These are phyloP conservation scores for Oropetium thomaeum DNA, from an alignment of 176 grass and related monocot genomes.

Conservation along the genomic window DNA sequence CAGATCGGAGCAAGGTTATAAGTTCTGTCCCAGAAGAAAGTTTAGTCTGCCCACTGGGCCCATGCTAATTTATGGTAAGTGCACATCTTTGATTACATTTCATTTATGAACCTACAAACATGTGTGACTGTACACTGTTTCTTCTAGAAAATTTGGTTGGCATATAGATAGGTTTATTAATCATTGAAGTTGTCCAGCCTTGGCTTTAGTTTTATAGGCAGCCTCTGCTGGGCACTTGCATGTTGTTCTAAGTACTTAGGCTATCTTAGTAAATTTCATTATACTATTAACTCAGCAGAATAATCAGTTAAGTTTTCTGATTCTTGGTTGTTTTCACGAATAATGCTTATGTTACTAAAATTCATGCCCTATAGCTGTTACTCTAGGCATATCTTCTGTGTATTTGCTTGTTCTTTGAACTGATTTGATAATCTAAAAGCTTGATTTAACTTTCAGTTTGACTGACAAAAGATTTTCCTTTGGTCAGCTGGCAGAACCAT, in stretches of 20 bases:
- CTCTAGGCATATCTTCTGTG: neutral
- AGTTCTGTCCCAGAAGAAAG: slow-evolving; percentile 22
- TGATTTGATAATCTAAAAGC: neutral
- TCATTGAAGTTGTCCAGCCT: neutral
- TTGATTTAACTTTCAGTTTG: neutral
- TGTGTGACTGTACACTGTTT: neutral
- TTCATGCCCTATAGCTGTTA: no score
- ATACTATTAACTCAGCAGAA: neutral
- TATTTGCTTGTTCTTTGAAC: neutral
- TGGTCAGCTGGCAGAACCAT: neutral
- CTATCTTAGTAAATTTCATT: neutral
- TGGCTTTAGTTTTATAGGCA: neutral
- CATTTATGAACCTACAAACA: neutral
- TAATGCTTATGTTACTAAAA: neutral
- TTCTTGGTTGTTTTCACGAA: neutral
- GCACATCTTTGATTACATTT: neutral
- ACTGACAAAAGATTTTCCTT: neutral
- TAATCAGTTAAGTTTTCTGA: neutral
- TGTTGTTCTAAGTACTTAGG: neutral
- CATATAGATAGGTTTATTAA: neutral
- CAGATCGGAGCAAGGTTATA: neutral
- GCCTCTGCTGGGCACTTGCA: neutral
- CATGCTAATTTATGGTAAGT: neutral
- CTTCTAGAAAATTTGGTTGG: neutral
- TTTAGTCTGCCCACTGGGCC: slow-evolving; percentile 21